phyloP scores from a whole-genome alignment of 2,329 filamentous ascomycete species.

The Fusarium concolor region DNA sequence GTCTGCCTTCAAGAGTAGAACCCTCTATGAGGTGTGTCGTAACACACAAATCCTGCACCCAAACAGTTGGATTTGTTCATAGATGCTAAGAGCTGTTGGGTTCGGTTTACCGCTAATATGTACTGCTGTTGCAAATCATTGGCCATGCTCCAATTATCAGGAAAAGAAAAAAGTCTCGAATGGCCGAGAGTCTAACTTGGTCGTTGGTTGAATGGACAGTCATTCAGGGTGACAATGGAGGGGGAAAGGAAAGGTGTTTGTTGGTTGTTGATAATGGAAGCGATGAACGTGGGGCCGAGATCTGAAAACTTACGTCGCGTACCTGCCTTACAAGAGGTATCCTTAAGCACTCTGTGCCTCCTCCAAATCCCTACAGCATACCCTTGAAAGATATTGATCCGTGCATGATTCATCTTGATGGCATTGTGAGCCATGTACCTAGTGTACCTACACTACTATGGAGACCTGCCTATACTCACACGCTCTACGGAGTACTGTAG shows the following conservation, averaged over 20 bases:
- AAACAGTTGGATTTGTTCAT: neutral
- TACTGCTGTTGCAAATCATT: neutral
- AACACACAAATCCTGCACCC: constrained; percentile 3
- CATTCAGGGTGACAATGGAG: neutral
- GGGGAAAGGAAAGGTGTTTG: neutral
- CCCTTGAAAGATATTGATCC: constrained; percentile 10
- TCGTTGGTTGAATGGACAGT: neutral
- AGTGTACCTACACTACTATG: too few relatives aligned
- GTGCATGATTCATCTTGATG: constrained; percentile 1
- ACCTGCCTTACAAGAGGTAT: neutral
- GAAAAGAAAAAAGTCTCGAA: constrained; percentile 1
- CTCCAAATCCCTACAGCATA: constrained; percentile 8
- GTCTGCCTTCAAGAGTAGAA: neutral
- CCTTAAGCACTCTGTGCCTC: neutral
- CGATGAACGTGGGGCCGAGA: neutral
- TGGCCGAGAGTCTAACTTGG: neutral
- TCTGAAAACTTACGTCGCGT: constrained; percentile 1
- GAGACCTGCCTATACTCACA: too few relatives aligned
- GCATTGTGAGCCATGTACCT: neutral
- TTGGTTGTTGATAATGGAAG: constrained; percentile 1
- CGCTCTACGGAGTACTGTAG: neutral
- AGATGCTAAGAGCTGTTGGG: neutral
- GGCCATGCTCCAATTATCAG: constrained; percentile 6
- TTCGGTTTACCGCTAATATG: constrained; percentile 1
- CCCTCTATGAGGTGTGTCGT: neutral